phyloP scores from a whole-genome alignment of 2,329 filamentous ascomycete species.

The Colletotrichum liriopes region DNA sequence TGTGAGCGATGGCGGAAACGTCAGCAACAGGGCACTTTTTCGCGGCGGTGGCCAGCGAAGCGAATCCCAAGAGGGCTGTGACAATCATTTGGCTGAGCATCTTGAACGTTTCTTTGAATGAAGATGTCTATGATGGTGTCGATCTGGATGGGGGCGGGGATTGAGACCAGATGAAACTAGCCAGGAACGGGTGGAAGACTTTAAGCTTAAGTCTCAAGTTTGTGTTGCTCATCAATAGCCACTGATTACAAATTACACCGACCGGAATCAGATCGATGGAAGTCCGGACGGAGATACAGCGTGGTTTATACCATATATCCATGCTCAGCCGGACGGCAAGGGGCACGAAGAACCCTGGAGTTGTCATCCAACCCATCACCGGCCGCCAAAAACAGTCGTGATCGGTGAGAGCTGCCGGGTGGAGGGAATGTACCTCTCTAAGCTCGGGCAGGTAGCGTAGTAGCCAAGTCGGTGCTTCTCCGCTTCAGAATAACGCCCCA shows the following conservation, averaged over 20 bases:
- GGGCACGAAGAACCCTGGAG: slow-evolving; percentile 8
- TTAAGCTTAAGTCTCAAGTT: slow-evolving; percentile 26
- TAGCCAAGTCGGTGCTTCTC: slow-evolving; percentile 1
- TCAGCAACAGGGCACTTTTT: slow-evolving; percentile 31
- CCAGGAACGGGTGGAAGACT: not conserved
- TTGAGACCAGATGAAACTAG: not conserved
- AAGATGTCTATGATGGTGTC: not conserved
- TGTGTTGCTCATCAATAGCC: not conserved
- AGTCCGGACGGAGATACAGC: slow-evolving; percentile 11
- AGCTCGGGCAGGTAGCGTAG: slow-evolving; percentile 1
- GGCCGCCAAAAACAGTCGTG: slow-evolving; percentile 9
- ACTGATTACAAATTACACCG: slow-evolving; percentile 35
- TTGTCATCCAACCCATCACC: slow-evolving; percentile 32
- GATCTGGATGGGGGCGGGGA: too few relatives aligned
- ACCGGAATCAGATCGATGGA: slow-evolving; percentile 9
- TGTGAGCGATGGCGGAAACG: slow-evolving; percentile 35
- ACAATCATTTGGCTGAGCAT: slow-evolving; percentile 34
- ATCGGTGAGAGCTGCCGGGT: slow-evolving; percentile 22
- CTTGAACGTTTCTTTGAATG: slow-evolving; percentile 4
- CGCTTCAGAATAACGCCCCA: slow-evolving; percentile 19
- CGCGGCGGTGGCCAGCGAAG: slow-evolving; percentile 16
- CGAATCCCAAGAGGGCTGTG: slow-evolving; percentile 22
- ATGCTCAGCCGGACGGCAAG: not conserved
- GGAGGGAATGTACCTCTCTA: not conserved
- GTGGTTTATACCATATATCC: not conserved